phyloP scores from a whole-genome alignment of 2,329 filamentous ascomycete species.

The Fusarium devonianum region DNA sequence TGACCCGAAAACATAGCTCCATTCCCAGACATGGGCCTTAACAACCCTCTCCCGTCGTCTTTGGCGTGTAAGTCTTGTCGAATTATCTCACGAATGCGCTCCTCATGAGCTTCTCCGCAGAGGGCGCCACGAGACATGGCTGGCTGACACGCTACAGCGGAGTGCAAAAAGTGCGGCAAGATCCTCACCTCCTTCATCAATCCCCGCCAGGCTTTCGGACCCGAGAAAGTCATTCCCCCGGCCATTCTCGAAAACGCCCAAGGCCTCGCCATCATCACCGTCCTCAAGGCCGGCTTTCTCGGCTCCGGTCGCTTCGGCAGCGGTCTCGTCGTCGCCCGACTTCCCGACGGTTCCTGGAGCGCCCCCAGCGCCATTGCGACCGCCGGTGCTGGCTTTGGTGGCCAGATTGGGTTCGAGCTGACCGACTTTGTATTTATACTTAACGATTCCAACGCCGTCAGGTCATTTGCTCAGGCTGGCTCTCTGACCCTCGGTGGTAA shows the following conservation, averaged over 20 bases:
- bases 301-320: slow-evolving; percentile 83
- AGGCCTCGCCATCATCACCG: slow-evolving; percentile 85
- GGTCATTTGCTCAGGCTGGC: slow-evolving; percentile 91
- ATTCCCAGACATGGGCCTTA: slow-evolving; percentile 61
- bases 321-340: slow-evolving; percentile 80
- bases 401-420: slow-evolving; percentile 86
- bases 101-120: slow-evolving; percentile 26
- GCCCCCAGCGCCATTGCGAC: slow-evolving; percentile 83
- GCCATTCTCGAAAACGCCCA: slow-evolving; percentile 90
- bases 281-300: slow-evolving; percentile 87
- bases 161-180: slow-evolving; percentile 97
- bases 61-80: slow-evolving; percentile 67
- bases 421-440: slow-evolving; percentile 98
- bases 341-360: slow-evolving; percentile 80
- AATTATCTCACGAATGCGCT: slow-evolving; percentile 27
- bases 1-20: not conserved
- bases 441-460: slow-evolving; percentile 88
- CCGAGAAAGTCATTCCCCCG: slow-evolving; percentile 96
- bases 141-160: slow-evolving; percentile 65
- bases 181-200: slow-evolving; percentile 95
- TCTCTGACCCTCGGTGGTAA: slow-evolving; percentile 94
- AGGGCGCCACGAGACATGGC: slow-evolving; percentile 21
- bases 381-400: slow-evolving; percentile 81
- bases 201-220: slow-evolving; percentile 89
- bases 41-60: slow-evolving; percentile 72